These are phyloP conservation scores for Orychophragmus violaceus DNA, from an alignment of 345 rosid species.

Conservation along the genomic window DNA sequence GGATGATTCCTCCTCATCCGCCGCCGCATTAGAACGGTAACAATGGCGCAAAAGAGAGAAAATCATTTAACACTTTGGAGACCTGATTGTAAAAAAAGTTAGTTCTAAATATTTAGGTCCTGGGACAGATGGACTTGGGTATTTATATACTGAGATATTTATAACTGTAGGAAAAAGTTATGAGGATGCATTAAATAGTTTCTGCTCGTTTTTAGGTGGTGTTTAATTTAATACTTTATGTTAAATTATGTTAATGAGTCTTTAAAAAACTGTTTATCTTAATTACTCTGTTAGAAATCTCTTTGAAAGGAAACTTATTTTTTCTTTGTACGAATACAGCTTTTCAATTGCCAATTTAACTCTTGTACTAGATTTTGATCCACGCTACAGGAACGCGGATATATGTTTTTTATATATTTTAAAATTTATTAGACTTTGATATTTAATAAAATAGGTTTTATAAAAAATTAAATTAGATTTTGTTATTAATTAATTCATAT, in stretches of 20 bases:
- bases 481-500: too few relatives aligned
- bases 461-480: too few relatives aligned
- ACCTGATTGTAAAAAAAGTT: background rate
- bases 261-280: too few relatives aligned
- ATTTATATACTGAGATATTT: background rate
- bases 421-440: too few relatives aligned
- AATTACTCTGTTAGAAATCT: too few relatives aligned
- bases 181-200: background rate
- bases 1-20: background rate
- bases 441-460: too few relatives aligned
- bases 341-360: too few relatives aligned
- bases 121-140: background rate
- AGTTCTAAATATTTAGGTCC: background rate
- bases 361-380: too few relatives aligned
- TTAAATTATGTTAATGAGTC: background rate
- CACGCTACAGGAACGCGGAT: too few relatives aligned
- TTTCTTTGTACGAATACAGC: too few relatives aligned
- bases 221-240: background rate
- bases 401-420: too few relatives aligned
- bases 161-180: constrained; percentile 2
- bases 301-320: background rate
- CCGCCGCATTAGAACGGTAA: background rate
- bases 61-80: constrained; percentile 2
- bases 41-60: constrained; percentile 8
- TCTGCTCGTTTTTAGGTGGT: background rate